Evolutionary conservation across 768 basidiomycete genomes (phyloP), one percentile per base, ranked within the genome.

Genomic region (Auricularia heimuer): DNA sequence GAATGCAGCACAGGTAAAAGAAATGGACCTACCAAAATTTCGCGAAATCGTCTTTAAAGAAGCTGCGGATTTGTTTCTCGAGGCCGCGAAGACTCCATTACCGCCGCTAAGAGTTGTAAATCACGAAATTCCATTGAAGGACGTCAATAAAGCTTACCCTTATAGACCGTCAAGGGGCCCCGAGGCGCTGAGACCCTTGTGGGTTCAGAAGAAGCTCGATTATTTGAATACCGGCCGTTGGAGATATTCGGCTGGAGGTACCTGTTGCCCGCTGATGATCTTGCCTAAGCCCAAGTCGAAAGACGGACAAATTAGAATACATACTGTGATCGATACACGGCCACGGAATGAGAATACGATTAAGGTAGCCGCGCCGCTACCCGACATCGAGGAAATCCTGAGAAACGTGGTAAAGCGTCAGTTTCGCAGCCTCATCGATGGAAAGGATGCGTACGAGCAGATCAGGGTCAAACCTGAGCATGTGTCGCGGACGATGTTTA

Each of bases 371-470:
- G 54, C 64, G 54, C 64, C 64, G 7, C 64, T 64, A 4, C 64
- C 64, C 4, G 64, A 64, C 37, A 64, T 64, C n/a, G 24, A 64
- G 34, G 16, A 18, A 8, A 64, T 64, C n/a, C 64, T 64, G 34
- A 11, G 58, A 18, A 64, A 21, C 8, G 37, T 64, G 8, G 64
- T 56, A 3, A 24, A 34, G 4, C 36, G 37, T n/a, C 51, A 11
- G 10, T 14, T 33, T 11, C 62, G 65, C 3, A 62, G 66, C 4
- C 65, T 67, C 39, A 63, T 69, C 0, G 68, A 69, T 45, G 63
- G 67, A 39, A 67, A 67, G 61, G 45, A 62, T 4, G 66, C 68
- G 3, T 69, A 67, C 47, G 66, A 69, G 54, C 68, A 69, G 44
- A 64, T 69, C 29, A 62, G 65, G 3, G 61, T 69, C 3, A 16